These are phyloP conservation scores for Leucaena leucocephala DNA, from an alignment of 306 rosid species.

Conservation along the genomic window DNA sequence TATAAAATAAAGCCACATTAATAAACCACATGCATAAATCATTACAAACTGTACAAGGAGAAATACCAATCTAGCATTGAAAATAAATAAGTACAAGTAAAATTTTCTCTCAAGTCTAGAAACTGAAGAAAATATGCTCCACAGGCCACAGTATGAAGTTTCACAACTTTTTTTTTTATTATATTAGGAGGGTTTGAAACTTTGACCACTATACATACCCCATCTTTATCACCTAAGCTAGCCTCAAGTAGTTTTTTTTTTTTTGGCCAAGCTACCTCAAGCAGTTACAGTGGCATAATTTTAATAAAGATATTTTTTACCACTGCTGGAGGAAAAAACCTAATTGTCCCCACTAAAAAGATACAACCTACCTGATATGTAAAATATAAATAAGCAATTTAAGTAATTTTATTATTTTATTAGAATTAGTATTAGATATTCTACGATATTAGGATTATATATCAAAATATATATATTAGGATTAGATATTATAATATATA, in stretches of 20 bases:
- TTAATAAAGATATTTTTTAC: neutral
- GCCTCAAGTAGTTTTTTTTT: neutral
- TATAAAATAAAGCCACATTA: neutral
- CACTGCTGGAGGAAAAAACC: neutral
- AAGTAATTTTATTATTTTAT: too few relatives aligned
- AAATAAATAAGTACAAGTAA: neutral
- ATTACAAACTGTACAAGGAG: slow-evolving; percentile 3
- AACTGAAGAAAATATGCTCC: neutral
- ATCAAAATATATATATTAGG: too few relatives aligned
- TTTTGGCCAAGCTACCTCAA: neutral
- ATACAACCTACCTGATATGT: neutral
- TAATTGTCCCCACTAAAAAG: neutral
- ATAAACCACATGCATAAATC: slow-evolving; percentile 12
- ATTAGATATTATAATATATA: too few relatives aligned
- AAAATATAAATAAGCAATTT: too few relatives aligned
- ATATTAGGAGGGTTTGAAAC: neutral
- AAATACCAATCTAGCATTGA: neutral
- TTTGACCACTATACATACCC: neutral
- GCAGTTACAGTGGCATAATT: neutral
- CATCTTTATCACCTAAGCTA: neutral
- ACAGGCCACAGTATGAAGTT: neutral
- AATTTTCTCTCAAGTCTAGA: neutral
- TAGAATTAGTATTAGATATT: too few relatives aligned
- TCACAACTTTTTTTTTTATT: neutral
- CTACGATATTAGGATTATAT: too few relatives aligned